phyloP scores from a whole-genome alignment of 495 filamentous ascomycete species.

The Ramalina intermedia region DNA sequence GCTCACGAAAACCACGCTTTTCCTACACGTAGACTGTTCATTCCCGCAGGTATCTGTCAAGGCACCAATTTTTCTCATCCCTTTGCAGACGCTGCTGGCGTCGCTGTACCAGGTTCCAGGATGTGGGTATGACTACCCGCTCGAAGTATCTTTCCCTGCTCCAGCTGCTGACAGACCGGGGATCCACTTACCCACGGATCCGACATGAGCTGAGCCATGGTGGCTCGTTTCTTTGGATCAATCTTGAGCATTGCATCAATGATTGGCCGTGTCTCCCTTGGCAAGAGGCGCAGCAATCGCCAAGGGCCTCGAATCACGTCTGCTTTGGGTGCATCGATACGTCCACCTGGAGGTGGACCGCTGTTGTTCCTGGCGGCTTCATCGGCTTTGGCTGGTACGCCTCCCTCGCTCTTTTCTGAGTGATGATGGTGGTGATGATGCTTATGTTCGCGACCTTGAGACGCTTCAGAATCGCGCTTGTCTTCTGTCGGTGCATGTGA shows the following conservation, averaged over 20 bases:
- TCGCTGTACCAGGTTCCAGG: slow-evolving; percentile 40
- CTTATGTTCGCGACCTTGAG: neutral
- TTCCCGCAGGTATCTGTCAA: slow-evolving; percentile 4
- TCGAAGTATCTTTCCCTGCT: slow-evolving; percentile 36
- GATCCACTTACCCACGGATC: slow-evolving; percentile 83
- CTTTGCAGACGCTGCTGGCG: slow-evolving; percentile 26
- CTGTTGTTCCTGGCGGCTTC: slow-evolving; percentile 37
- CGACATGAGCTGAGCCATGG: slow-evolving; percentile 64
- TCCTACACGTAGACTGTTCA: too few species aligned
- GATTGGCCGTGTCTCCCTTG: slow-evolving; percentile 77
- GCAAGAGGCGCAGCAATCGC: slow-evolving; percentile 80
- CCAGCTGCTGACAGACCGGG: slow-evolving; percentile 46
- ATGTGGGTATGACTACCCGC: slow-evolving; percentile 47
- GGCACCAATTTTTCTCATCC: slow-evolving; percentile 10
- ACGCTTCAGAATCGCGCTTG: slow-evolving; percentile 6
- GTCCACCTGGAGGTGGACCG: slow-evolving; percentile 23
- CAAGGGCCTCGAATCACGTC: slow-evolving; percentile 86
- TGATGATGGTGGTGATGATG: slow-evolving; percentile 20
- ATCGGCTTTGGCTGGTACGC: slow-evolving; percentile 15
- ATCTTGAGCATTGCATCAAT: slow-evolving; percentile 88
- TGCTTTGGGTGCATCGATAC: slow-evolving; percentile 27
- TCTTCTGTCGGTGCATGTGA: slow-evolving; percentile 5
- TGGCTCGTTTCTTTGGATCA: slow-evolving; percentile 70
- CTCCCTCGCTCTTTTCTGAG: slow-evolving; percentile 5
- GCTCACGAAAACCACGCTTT: too few species aligned